These are phyloP conservation scores for Hemisphaericaspora subhashii DNA, from an alignment of 1,139 yeast genomes.

Conservation along the genomic window DNA sequence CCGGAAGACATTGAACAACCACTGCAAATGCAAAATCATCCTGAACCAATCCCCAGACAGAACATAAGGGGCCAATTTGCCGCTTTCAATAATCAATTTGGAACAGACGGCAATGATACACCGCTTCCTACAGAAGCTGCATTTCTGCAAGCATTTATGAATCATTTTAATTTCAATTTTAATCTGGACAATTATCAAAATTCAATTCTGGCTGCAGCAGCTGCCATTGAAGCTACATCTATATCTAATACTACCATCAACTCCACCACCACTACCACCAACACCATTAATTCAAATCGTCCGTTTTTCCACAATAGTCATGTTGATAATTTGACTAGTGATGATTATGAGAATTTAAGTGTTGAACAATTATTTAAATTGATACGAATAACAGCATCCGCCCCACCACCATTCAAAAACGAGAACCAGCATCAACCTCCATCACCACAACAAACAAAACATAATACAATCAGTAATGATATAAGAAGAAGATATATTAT, in stretches of 20 bases:
- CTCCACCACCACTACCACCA: background rate
- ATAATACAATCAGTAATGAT: constrained; percentile 25
- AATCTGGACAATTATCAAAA: constrained; percentile 6
- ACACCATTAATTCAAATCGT: background rate
- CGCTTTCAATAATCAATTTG: constrained; percentile 2
- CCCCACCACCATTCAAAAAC: background rate
- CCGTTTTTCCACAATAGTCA: constrained; percentile 10
- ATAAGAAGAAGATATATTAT: constrained; percentile 39
- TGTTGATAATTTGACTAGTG: constrained; percentile 29
- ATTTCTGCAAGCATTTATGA: constrained; percentile 2
- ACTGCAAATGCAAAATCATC: constrained; percentile 4
- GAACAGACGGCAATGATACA: background rate
- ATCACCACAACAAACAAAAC: background rate
- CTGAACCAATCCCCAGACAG: constrained; percentile 8
- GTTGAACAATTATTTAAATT: constrained; percentile 42
- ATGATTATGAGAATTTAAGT: constrained; percentile 40
- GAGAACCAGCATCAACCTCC: background rate
- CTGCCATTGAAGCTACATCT: constrained; percentile 17
- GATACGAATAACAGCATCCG: constrained; percentile 17
- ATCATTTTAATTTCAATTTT: constrained; percentile 2
- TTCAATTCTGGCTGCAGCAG: constrained; percentile 17
- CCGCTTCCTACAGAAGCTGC: constrained; percentile 1
- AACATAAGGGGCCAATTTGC: constrained; percentile 6
- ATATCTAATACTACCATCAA: constrained; percentile 9
- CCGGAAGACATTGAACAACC: background rate